Evolutionary conservation across 1,284 basidiomycete species (phyloP), one percentile per base, ranked within the genome.

Genomic region (Gymnopus androsaceus): DNA sequence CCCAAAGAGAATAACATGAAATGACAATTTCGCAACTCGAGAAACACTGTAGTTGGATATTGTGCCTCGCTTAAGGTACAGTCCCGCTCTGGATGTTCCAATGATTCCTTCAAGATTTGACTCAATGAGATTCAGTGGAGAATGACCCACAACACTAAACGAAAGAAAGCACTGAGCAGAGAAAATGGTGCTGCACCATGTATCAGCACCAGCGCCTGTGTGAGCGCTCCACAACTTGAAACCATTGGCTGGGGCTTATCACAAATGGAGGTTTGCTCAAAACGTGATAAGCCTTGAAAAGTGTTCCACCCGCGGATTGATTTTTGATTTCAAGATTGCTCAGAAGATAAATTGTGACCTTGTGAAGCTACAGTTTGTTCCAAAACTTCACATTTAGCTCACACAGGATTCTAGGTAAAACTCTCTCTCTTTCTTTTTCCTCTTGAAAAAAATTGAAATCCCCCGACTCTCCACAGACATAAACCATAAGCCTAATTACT

Each of bases 401-500:
- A 19, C 23, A 34, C 7, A 23, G 9, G 19, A n/a, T 5, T 36
- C 30, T 11, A 36, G 31, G 17, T 50, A 36, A 36, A 11, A 21
- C 48, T 50, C 48, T 50, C 21, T 42, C 19, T 42, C 19, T 19
- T n/a, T 42, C 40, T 42, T 19, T 42, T 25, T 15, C 25, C 25
- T 36, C 28, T 19, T 19, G 14, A 17, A 33, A 21, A 4, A 34
- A 34, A 30, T 50, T 50, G 48, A 50, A 36, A 36, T 28, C 23
- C 3, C 17, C 23, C 3, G 8, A 33, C 7, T 34, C 23, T 21
- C 40, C 40, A 42, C 40, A 42, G 48, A 50, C 48, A 50, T 50
- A 50, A 15, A 21, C 28, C 48, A 50, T 50, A 50, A 50, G 48
- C n/a, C n/a, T n/a, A n/a, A n/a, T n/a, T n/a, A n/a, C n/a, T n/a